Evolutionary conservation across 2,329 filamentous ascomycete species (phyloP).

Genomic region (Cryoendolithus antarcticus): DNA sequence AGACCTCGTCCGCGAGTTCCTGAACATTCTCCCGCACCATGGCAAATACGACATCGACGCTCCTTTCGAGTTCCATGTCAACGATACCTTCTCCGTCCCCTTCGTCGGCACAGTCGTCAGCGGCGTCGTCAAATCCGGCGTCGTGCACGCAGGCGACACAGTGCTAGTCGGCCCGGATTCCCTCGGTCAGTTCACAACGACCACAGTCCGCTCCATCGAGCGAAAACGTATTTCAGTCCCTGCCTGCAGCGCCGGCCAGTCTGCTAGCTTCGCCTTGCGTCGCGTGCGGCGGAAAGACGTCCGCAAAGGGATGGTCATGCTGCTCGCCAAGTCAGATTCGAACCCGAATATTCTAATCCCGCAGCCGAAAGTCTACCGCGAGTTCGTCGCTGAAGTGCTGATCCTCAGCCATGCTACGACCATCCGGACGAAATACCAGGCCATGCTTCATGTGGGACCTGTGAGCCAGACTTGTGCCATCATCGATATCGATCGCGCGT

Average conservation of each 20-base stretch:
- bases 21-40: conserved; percentile 91
- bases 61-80: conserved; percentile 88
- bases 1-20: conserved; percentile 78
- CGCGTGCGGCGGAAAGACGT: conserved; percentile 83
- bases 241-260: conserved; percentile 80
- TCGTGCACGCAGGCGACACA: conserved; percentile 80
- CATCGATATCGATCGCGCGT: conserved; percentile 92
- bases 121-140: conserved; percentile 72
- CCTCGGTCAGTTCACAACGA: conserved; percentile 77
- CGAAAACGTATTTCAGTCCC: conserved; percentile 84
- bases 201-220: conserved; percentile 83
- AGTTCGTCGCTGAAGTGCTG: conserved; percentile 60
- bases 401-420: conserved; percentile 94
- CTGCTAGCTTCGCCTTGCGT: conserved; percentile 80
- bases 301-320: conserved; percentile 92
- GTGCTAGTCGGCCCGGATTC: conserved; percentile 84
- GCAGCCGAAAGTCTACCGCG: conserved; percentile 40
- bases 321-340: conserved; percentile 62
- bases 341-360: conserved; percentile 28
- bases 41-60: conserved; percentile 82
- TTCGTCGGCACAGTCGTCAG: conserved; percentile 95
- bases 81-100: conserved; percentile 95
- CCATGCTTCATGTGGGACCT: conserved; percentile 93
- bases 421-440: conserved; percentile 93
- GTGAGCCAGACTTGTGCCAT: conserved; percentile 94